phyloP scores from a whole-genome alignment of 108 stramenopile genomes.

The Phaeodactylum tricornutum region DNA sequence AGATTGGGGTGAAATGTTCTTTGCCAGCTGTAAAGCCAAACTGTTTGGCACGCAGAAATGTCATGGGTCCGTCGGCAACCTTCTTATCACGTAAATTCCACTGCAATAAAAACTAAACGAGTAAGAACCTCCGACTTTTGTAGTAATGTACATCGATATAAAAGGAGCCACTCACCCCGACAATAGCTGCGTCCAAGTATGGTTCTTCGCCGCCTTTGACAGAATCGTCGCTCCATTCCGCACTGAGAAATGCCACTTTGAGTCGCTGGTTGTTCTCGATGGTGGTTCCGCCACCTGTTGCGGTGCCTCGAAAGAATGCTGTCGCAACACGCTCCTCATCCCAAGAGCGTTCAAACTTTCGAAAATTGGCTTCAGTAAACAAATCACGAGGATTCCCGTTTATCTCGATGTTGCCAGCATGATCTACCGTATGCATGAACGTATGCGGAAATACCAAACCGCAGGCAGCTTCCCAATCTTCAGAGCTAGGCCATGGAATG shows the following conservation, averaged over 20 bases:
- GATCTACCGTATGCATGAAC: constrained; percentile 58
- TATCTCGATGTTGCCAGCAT: constrained; percentile 59
- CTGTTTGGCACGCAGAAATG: constrained; percentile 63
- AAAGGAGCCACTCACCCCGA: too few relatives aligned
- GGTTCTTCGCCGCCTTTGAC: constrained; percentile 82
- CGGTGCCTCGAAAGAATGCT: constrained; percentile 98
- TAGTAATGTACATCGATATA: too few relatives aligned
- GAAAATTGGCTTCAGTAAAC: constrained; percentile 95
- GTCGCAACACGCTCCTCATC: constrained; percentile 85
- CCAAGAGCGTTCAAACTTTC: constrained; percentile 93
- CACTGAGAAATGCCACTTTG: constrained; percentile 65
- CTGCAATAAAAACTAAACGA: too few relatives aligned
- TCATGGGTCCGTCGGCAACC: constrained; percentile 77
- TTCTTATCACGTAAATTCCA: constrained; percentile 88
- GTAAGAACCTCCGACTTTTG: too few relatives aligned
- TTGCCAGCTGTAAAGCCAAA: constrained; percentile 87
- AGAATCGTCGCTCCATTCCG: constrained; percentile 81
- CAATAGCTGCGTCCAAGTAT: constrained; percentile 93
- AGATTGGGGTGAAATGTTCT: constrained; percentile 96
- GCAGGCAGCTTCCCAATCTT: constrained; percentile 99
- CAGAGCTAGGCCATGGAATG: constrained; percentile 97
- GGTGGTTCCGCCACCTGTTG: constrained; percentile 96
- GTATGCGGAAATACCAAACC: constrained; percentile 80
- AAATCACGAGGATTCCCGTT: constrained; percentile 87
- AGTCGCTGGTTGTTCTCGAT: constrained; percentile 96